Evolutionary conservation across 75 land plant genomes (phyloP), one percentile per base, ranked within the genome.

Genomic region (Isoetes taiwanensis): DNA sequence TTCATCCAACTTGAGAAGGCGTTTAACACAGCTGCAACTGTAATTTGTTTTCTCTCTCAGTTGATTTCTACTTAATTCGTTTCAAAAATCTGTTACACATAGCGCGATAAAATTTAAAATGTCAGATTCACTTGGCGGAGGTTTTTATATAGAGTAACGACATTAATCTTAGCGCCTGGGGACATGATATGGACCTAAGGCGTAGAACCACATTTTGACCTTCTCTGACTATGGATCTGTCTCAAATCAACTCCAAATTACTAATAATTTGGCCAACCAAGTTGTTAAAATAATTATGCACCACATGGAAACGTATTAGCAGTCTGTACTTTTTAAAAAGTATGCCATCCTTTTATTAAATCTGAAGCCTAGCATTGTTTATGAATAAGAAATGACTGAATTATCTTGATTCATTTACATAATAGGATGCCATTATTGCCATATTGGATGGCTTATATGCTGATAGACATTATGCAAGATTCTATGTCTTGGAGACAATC

Each of bases 401-500:
- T 14, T 19, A 24, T 30, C 38, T 12, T 52, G 4, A 25, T 53
- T 79, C n/a, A n/a, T n/a, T n/a, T n/a, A n/a, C n/a, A n/a, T n/a
- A n/a, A n/a, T 78, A 90, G 96, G 91, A 94, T 12, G 63, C 82
- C 12, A 82, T 88, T n/a, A 82, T 94, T 43, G 71, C 76, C 59
- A 50, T 94, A 8, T 70, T 94, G 41, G 84, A 94, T 63, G 32
- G 66, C 17, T 64, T 94, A 20, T 94, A 94, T 48, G 75, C 68
- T 34, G 76, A 87, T 26, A 55, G 96, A 21, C 56, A 73, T 32
- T 94, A 94, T 62, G 72, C 99, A 17, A 77, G 99, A 30, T 94
- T 94, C 62, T 94, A 77, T 66, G 99, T 94, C 0, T 46, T 94
- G 72, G 99, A 94, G 62, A 94, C 89, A 5, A 88, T 94, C 66